Conservation (phyloP, 202 grass and related monocot genomes). For the Hordeum pubiflorum region DNA sequence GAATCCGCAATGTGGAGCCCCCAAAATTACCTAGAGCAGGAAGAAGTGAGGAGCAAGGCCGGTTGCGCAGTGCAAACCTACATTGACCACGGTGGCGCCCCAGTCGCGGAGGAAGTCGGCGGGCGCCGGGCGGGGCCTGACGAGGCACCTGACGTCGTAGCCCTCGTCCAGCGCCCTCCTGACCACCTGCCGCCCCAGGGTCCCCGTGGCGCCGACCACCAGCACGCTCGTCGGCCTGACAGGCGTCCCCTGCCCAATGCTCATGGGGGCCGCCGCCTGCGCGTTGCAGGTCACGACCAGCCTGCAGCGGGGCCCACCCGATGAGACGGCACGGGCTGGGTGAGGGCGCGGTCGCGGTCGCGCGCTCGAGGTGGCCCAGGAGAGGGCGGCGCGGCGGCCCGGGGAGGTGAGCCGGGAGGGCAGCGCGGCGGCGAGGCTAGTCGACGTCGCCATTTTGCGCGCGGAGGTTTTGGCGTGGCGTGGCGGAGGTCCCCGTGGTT, state of each 20-base stretch:
- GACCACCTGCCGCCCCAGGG: constrained; percentile 81
- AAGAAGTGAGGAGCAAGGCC: neutral
- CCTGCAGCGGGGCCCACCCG: constrained; percentile 34
- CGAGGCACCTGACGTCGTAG: constrained; percentile 91
- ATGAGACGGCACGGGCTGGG: neutral
- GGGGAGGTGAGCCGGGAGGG: constrained; percentile 40
- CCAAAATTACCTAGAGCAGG: neutral
- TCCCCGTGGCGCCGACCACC: constrained; percentile 83
- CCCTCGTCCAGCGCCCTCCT: constrained; percentile 89
- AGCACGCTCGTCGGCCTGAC: constrained; percentile 82
- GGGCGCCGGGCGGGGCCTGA: constrained; percentile 82
- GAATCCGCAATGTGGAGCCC: neutral
- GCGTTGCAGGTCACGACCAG: constrained; percentile 58
- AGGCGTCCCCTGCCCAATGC: constrained; percentile 78
- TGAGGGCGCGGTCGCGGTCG: neutral
- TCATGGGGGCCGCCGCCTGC: constrained; percentile 54
- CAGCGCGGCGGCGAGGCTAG: constrained; percentile 41
- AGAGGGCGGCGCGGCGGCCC: constrained; percentile 19
- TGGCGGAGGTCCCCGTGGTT: neutral
- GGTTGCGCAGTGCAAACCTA: constrained; percentile 20
- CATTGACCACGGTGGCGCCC: constrained; percentile 87
- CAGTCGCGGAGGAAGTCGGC: constrained; percentile 91
- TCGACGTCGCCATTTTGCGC: constrained; percentile 20
- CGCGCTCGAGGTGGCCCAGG: constrained; percentile 7
- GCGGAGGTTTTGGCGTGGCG: neutral